Conservation (phyloP, 768 basidiomycete species). For the Gyrodon lividus region DNA sequence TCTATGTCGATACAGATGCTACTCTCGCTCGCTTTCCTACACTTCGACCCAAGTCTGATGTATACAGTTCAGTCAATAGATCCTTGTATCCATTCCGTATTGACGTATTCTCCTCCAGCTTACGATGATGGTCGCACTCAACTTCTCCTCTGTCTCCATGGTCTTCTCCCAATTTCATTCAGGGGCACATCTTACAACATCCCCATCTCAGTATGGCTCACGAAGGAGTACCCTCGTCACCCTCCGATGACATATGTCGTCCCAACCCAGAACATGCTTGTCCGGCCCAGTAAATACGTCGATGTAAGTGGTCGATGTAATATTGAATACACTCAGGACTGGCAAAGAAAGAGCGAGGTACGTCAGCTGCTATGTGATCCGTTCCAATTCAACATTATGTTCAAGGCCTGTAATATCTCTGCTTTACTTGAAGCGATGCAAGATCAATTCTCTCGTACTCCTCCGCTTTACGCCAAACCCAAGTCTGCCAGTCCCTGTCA, state of each 20-base stretch:
- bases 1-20: slow-evolving; percentile 62
- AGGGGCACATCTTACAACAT: slow-evolving; percentile 84
- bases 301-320: slow-evolving; percentile 78
- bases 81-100: slow-evolving; percentile 13
- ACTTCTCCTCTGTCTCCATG: slow-evolving; percentile 86
- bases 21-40: slow-evolving; percentile 53
- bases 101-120: slow-evolving; percentile 43
- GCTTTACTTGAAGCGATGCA: slow-evolving; percentile 76
- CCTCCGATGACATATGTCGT: slow-evolving; percentile 91
- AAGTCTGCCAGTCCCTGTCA: slow-evolving; percentile 31
- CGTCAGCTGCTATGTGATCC: slow-evolving; percentile 25
- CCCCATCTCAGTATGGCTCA: slow-evolving; percentile 86
- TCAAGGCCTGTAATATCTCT: slow-evolving; percentile 74
- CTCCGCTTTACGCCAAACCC: slow-evolving; percentile 89
- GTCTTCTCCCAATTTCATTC: slow-evolving; percentile 85
- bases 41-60: slow-evolving; percentile 76
- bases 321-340: slow-evolving; percentile 68
- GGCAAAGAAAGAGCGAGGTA: slow-evolving; percentile 86
- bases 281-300: slow-evolving; percentile 71
- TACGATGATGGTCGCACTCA: slow-evolving; percentile 95
- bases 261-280: slow-evolving; percentile 87
- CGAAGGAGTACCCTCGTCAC: slow-evolving; percentile 76
- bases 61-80: slow-evolving; percentile 56
- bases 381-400: slow-evolving; percentile 13
- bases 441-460: slow-evolving; percentile 77